Evolutionary conservation across 2,329 filamentous ascomycete species (phyloP).

Genomic region (Ramularia collo-cygni): DNA sequence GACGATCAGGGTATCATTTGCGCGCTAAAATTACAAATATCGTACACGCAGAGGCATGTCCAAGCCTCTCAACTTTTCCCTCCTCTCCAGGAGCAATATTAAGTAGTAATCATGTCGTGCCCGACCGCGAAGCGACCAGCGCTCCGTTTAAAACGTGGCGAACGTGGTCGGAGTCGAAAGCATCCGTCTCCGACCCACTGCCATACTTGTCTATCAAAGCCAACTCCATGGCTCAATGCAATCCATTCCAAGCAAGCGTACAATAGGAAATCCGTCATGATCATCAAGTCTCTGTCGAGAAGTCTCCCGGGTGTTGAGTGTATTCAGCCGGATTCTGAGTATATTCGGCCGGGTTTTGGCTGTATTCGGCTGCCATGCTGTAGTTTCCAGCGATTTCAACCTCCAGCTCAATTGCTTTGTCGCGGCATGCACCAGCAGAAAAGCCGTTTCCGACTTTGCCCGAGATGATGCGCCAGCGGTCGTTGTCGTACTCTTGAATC

Average conservation of each 20-base stretch:
- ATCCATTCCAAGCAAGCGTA: constrained; percentile 4
- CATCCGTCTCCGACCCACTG: too few relatives aligned
- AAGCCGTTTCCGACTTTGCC: constrained; percentile 88
- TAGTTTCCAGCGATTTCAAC: constrained; percentile 10
- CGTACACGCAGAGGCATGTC: too few relatives aligned
- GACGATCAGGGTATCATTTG: too few relatives aligned
- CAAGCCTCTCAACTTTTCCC: too few relatives aligned
- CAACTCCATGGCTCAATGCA: not conserved
- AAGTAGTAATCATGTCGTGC: too few relatives aligned
- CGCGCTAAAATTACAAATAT: too few relatives aligned
- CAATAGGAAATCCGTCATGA: constrained; percentile 1
- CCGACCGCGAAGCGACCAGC: too few relatives aligned
- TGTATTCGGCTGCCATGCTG: not conserved
- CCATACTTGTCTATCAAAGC: not conserved
- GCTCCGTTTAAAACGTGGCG: too few relatives aligned
- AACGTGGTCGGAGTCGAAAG: too few relatives aligned
- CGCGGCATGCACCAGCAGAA: constrained; percentile 77
- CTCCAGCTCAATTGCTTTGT: constrained; percentile 61
- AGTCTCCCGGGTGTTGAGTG: not conserved
- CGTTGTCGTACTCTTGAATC: constrained; percentile 78
- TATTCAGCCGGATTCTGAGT: not conserved
- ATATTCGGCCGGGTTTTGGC: not conserved
- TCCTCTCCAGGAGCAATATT: too few relatives aligned
- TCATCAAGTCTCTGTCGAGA: not conserved
- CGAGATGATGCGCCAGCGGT: constrained; percentile 87